A percentile compares a stretch with the other conserved stretches of the same genome.
Evolutionary conservation across 768 basidiomycete genomes (phyloP).

Genomic region (Gelatoporia subvermispora): DNA sequence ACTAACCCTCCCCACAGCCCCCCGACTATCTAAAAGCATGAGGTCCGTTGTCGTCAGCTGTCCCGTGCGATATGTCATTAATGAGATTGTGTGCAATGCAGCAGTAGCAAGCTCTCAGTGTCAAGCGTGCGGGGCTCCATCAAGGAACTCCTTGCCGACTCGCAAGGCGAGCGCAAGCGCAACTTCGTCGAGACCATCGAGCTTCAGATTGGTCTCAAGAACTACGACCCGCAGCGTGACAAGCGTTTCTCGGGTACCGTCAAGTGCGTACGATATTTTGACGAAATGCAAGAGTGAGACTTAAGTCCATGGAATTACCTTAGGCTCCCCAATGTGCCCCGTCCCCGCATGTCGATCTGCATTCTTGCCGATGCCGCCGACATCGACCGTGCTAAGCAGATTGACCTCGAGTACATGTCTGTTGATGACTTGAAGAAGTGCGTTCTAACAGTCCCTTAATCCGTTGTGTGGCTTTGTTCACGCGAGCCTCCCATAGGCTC

Average conservation of each 20-base stretch:
- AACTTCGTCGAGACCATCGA: slow-evolving; percentile 97
- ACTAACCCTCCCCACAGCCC: neutral
- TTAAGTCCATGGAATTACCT: neutral
- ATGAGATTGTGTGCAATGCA: neutral
- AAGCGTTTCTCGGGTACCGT: slow-evolving; percentile 99
- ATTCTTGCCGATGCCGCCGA: slow-evolving; percentile 99
- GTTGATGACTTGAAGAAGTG: slow-evolving; percentile 99
- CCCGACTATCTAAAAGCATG: slow-evolving; percentile 19
- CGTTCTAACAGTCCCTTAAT: slow-evolving; percentile 16
- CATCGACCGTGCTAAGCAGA: slow-evolving; percentile 97
- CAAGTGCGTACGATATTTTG: slow-evolving; percentile 53
- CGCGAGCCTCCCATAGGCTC: slow-evolving; percentile 46
- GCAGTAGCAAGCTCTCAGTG: slow-evolving; percentile 86
- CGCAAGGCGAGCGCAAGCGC: slow-evolving; percentile 84
- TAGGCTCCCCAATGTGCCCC: slow-evolving; percentile 94
- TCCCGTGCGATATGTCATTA: neutral
- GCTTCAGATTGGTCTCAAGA: slow-evolving; percentile 95
- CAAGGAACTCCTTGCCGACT: slow-evolving; percentile 81
- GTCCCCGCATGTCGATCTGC: slow-evolving; percentile 99
- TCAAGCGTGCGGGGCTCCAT: slow-evolving; percentile 99
- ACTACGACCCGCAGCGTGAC: slow-evolving; percentile 99
- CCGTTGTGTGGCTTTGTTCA: neutral
- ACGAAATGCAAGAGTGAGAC: neutral
- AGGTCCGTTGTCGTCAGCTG: slow-evolving; percentile 15
- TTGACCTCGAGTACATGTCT: slow-evolving; percentile 98